A percentile compares a stretch with the other conserved stretches of the same genome.
Evolutionary conservation across 116 monocot genomes (phyloP).

Genomic region (Zostera marina): DNA sequence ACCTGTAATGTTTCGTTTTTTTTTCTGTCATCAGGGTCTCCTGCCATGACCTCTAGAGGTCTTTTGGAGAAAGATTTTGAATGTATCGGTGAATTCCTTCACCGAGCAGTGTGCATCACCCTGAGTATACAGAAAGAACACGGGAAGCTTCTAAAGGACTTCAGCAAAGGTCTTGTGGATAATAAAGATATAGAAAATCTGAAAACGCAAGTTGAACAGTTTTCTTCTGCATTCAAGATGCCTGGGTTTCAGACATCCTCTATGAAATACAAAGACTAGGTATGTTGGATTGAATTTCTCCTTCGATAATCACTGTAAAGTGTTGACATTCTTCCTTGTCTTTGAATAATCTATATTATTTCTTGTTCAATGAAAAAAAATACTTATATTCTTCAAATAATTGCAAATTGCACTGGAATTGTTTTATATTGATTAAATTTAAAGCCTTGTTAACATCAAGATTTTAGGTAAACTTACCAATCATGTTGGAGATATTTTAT

Average conservation of each 20-base stretch:
- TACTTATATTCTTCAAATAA: too few species aligned
- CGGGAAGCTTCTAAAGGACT: constrained; percentile 92
- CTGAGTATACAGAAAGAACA: constrained; percentile 73
- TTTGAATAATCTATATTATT: too few species aligned
- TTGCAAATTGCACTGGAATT: too few species aligned
- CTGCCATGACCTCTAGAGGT: constrained; percentile 96
- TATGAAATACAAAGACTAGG: constrained; percentile 55
- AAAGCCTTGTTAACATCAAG: too few species aligned
- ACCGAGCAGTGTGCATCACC: constrained; percentile 79
- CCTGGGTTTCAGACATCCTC: constrained; percentile 65
- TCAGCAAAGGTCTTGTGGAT: constrained; percentile 81
- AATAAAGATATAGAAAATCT: constrained; percentile 78
- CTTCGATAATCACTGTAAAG: too few species aligned
- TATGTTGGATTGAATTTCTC: neutral
- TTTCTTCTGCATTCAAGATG: constrained; percentile 65
- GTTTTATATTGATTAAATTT: too few species aligned
- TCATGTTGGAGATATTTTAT: too few species aligned
- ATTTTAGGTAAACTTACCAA: too few species aligned
- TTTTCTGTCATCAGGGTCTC: constrained; percentile 65
- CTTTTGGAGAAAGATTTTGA: constrained; percentile 92
- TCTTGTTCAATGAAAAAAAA: too few species aligned
- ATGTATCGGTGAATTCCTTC: constrained; percentile 92
- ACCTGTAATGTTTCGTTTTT: too few species aligned
- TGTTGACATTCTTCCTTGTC: too few species aligned
- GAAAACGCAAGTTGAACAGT: constrained; percentile 67